These are phyloP conservation scores for Castanospermum australe DNA, from an alignment of 306 rosid genomes.

Conservation along the genomic window DNA sequence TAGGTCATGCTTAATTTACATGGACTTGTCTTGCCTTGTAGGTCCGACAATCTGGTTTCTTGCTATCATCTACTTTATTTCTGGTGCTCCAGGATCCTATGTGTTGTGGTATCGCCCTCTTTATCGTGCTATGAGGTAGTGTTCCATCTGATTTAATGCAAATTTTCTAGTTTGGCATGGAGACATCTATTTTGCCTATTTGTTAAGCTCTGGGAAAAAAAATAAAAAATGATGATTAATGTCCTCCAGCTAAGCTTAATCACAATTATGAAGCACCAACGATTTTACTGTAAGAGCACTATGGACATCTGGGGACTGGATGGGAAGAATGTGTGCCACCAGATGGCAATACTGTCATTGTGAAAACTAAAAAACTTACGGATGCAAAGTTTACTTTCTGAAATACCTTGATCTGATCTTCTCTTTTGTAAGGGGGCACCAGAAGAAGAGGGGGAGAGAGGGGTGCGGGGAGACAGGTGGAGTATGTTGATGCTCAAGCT, in stretches of 20 bases:
- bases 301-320: conserved; percentile 2
- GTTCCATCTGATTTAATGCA: conserved; percentile 6
- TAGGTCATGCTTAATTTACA: conserved; percentile 22
- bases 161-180: conserved; percentile 17
- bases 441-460: neutral
- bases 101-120: conserved; percentile 97
- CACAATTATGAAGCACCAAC: conserved; percentile 24
- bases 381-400: neutral
- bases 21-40: conserved; percentile 38
- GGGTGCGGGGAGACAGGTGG: neutral
- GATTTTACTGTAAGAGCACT: conserved; percentile 3
- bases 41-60: conserved; percentile 87
- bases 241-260: neutral
- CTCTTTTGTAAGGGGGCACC: neutral
- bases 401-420: neutral
- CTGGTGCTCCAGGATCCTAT: conserved; percentile 76
- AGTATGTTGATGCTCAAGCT: conserved; percentile 1
- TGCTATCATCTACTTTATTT: conserved; percentile 72
- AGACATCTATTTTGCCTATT: conserved; percentile 25
- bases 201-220: conserved; percentile 3
- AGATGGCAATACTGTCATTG: conserved; percentile 6
- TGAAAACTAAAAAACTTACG: conserved; percentile 1
- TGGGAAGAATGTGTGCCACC: conserved; percentile 11
- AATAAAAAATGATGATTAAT: neutral
- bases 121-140: conserved; percentile 91